phyloP scores from a whole-genome alignment of 2,329 filamentous ascomycete species.

The Cladobotryum mycophilum region DNA sequence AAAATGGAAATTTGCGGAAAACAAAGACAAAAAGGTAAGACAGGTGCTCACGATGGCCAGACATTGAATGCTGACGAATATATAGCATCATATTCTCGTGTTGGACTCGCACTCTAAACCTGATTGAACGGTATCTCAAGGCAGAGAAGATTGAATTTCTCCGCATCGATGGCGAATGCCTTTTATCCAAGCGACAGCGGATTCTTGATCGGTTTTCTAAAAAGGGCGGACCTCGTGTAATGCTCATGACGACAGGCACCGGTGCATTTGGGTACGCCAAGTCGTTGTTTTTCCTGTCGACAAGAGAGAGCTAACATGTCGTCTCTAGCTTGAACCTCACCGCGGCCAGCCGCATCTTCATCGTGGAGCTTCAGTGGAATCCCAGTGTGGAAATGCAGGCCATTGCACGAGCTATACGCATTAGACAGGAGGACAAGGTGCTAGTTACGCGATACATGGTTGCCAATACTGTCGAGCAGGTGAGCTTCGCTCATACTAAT shows the following conservation, averaged over 20 bases:
- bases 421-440: conserved; percentile 40
- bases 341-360: conserved; percentile 40
- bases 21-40: background rate
- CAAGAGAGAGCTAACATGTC: background rate
- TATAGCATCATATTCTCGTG: conserved; percentile 40
- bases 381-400: conserved; percentile 47
- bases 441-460: conserved; percentile 40
- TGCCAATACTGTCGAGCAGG: conserved; percentile 36
- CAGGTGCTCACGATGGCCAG: too few relatives aligned
- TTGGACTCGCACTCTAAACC: conserved; percentile 37
- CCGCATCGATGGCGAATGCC: conserved; percentile 40
- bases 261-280: conserved; percentile 41
- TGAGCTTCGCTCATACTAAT: conserved; percentile 18
- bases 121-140: conserved; percentile 27
- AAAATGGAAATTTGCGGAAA: conserved; percentile 21
- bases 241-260: conserved; percentile 49
- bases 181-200: conserved; percentile 28
- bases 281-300: background rate
- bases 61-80: background rate
- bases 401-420: conserved; percentile 40
- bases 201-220: conserved; percentile 34
- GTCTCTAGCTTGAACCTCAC: conserved; percentile 39
- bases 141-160: conserved; percentile 22
- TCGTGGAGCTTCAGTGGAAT: conserved; percentile 51
- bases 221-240: conserved; percentile 22